phyloP scores from a whole-genome alignment of 116 monocot genomes.

The Cymodocea nodosa region DNA sequence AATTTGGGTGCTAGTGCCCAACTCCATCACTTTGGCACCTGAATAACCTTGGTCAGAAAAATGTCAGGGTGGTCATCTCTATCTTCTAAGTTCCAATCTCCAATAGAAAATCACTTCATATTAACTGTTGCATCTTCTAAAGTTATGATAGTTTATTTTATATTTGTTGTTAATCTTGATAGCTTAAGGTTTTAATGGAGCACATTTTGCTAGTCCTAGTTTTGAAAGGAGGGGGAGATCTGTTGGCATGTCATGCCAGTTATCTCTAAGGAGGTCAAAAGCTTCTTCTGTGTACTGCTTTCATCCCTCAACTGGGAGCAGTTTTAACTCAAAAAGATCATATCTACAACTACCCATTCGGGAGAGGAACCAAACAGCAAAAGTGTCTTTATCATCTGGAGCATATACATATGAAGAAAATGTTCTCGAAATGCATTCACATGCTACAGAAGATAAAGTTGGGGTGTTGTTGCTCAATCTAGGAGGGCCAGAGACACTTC shows the following conservation, averaged over 20 bases:
- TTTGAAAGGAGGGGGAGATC: too few relatives aligned
- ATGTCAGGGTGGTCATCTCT: too few relatives aligned
- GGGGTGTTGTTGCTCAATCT: slow-evolving; percentile 86
- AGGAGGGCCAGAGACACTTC: slow-evolving; percentile 85
- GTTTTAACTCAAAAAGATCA: slow-evolving; percentile 2
- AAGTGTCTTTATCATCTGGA: slow-evolving; percentile 31
- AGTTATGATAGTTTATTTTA: too few relatives aligned
- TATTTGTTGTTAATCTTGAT: too few relatives aligned
- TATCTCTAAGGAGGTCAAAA: not conserved
- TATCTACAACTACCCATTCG: slow-evolving; percentile 4
- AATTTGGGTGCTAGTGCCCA: too few relatives aligned
- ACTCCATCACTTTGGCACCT: too few relatives aligned
- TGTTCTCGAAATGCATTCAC: slow-evolving; percentile 13
- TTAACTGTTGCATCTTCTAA: too few relatives aligned
- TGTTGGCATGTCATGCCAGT: not conserved
- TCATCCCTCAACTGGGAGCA: slow-evolving; percentile 7
- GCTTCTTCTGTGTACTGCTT: not conserved
- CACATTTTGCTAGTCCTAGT: not conserved
- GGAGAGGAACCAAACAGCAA: slow-evolving; percentile 12
- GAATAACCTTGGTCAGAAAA: too few relatives aligned
- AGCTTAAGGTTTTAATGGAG: not conserved
- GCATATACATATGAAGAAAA: slow-evolving; percentile 31
- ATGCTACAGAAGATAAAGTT: slow-evolving; percentile 46
- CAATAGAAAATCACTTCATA: too few relatives aligned
- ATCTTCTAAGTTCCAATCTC: too few relatives aligned